A percentile compares a stretch with the other conserved stretches of the same genome.
These are phyloP conservation scores for Boletus subcaerulescens DNA, from an alignment of 768 basidiomycete species.

Conservation along the genomic window DNA sequence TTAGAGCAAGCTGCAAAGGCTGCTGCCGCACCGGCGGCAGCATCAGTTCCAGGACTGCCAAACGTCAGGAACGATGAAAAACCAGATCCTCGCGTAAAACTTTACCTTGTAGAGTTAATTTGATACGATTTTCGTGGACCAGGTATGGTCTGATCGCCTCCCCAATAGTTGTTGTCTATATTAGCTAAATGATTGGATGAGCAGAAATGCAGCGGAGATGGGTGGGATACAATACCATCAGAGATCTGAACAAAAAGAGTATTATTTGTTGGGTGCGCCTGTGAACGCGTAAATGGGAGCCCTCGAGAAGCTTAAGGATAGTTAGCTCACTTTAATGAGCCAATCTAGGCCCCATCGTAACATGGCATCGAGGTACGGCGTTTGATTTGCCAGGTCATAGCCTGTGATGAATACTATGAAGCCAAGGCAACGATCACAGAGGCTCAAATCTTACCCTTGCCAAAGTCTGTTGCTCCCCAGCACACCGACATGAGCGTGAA, in stretches of 20 bases:
- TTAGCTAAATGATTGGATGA: slow-evolving; percentile 38
- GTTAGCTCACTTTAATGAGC: slow-evolving; percentile 72
- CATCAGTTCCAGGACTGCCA: slow-evolving; percentile 80
- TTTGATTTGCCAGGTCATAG: slow-evolving; percentile 84
- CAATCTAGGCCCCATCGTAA: slow-evolving; percentile 90
- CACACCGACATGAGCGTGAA: slow-evolving; percentile 82
- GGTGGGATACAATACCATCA: slow-evolving; percentile 40
- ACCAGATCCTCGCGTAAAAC: neutral
- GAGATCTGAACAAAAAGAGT: slow-evolving; percentile 80
- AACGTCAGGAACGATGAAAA: neutral
- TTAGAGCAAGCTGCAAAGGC: slow-evolving; percentile 87
- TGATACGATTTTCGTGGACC: slow-evolving; percentile 70
- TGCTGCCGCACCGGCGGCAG: slow-evolving; percentile 76
- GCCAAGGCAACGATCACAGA: neutral
- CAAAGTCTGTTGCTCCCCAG: slow-evolving; percentile 87
- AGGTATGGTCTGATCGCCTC: slow-evolving; percentile 78
- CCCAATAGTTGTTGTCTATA: slow-evolving; percentile 83
- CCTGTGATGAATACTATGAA: slow-evolving; percentile 37
- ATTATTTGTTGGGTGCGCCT: slow-evolving; percentile 77
- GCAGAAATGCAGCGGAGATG: neutral
- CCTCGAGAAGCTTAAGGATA: neutral
- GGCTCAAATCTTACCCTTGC: slow-evolving; percentile 50
- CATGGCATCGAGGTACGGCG: slow-evolving; percentile 87
- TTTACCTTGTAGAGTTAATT: slow-evolving; percentile 63
- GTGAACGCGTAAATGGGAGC: neutral